Evolutionary conservation across 2,329 filamentous ascomycete species (phyloP), one percentile per base, ranked within the genome.

Genomic region (Aspergillus spinulosporus): DNA sequence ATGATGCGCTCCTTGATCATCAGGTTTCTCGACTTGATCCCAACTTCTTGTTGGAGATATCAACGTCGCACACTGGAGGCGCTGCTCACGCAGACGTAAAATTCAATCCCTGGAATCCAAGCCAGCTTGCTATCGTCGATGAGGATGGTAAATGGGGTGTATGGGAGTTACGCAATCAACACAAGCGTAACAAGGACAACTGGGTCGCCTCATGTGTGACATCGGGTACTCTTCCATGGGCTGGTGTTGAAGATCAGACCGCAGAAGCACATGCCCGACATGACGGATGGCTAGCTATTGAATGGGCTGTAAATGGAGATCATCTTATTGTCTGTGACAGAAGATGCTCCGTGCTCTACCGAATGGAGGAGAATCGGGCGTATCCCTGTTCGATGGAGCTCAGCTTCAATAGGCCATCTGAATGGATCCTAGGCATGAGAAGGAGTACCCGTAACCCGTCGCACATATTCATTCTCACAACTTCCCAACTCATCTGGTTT

Each of bases 41-140:
- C 1, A 78, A 79, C 56, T 74, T 75, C 2, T 62, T 84, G 8
- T 62, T 80, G 14, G 74, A 74, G 36, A 70, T 84, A 37, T 62
- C 68, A 1, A 66, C 68, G 11, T 66, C 70, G 1, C 65, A 76
- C 28, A 82, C 78, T 2, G 80, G 78, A 8, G 78, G 75, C 1
- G 66, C 67, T 32, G 62, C 77, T 3, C 82, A 84, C 66, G 78
- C 78, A 1, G 78, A 85, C 68, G 74, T 86, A 8, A 67, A 77
- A 5, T 86, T 87, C 68, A 85, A 86, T 63, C 83, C 83, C 3
- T 82, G 80, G 74, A 82, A 82, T 65, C 76, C 80, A 55, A 75
- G 76, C n/a, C 80, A 84, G 63, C 67, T 86, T 56, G 84, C 76
- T 2, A 72, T 86, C 11, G 68, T 86, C 15, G 82, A 86, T 64